Evolutionary conservation across 2,329 filamentous ascomycete species (phyloP).

Genomic region (Emmonsiellopsis sp.): DNA sequence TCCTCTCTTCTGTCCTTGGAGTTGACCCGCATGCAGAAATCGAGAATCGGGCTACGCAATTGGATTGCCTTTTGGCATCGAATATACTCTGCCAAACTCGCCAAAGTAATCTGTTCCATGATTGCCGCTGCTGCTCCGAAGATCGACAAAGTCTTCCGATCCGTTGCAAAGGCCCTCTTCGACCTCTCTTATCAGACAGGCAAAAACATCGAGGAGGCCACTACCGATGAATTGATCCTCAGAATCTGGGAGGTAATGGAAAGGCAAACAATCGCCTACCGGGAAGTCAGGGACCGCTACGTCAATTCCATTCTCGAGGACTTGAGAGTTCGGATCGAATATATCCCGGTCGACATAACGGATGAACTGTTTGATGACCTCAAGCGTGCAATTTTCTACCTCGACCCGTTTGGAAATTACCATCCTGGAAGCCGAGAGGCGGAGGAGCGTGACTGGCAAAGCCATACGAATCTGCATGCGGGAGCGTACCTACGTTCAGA

Average conservation of each 20-base stretch:
- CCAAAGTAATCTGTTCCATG: slow-evolving; percentile 2
- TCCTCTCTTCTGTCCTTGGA: slow-evolving; percentile 21
- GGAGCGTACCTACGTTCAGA: slow-evolving; percentile 7
- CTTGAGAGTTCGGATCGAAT: slow-evolving; percentile 18
- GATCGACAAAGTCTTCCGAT: slow-evolving; percentile 20
- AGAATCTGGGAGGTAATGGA: slow-evolving; percentile 19
- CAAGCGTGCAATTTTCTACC: slow-evolving; percentile 23
- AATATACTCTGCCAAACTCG: slow-evolving; percentile 17
- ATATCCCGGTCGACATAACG: slow-evolving; percentile 21
- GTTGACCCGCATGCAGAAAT: slow-evolving; percentile 22
- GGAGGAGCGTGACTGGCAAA: slow-evolving; percentile 16
- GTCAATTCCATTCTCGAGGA: slow-evolving; percentile 16
- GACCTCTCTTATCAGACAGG: slow-evolving; percentile 16
- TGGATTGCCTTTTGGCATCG: slow-evolving; percentile 24
- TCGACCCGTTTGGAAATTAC: slow-evolving; percentile 23
- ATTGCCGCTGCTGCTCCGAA: slow-evolving; percentile 13
- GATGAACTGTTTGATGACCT: slow-evolving; percentile 22
- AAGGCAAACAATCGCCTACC: slow-evolving; percentile 14
- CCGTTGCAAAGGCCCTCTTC: slow-evolving; percentile 18
- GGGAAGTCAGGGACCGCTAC: slow-evolving; percentile 16
- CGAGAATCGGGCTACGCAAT: slow-evolving; percentile 18
- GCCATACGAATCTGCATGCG: slow-evolving; percentile 6
- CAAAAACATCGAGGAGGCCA: slow-evolving; percentile 11
- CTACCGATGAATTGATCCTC: slow-evolving; percentile 16
- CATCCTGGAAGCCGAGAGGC: slow-evolving; percentile 21